Conservation (phyloP, 2,329 filamentous ascomycete genomes). For the Colletotrichum brevisporum region DNA sequence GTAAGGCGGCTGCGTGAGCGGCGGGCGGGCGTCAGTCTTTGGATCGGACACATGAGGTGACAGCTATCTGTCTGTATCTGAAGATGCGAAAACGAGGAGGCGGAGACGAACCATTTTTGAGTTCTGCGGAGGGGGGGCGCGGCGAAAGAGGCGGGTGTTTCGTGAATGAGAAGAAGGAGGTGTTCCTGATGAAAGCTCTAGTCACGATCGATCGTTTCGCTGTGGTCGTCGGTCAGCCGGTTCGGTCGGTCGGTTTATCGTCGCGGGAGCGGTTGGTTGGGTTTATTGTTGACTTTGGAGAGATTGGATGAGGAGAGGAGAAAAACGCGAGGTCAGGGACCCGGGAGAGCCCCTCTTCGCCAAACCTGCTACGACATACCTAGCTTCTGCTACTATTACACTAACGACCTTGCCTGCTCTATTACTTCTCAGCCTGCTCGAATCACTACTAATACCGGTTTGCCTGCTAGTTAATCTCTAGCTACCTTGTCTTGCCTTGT, state of each 20-base stretch:
- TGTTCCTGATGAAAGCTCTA: not conserved
- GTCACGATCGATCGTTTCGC: not conserved
- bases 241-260: not conserved
- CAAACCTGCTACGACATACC: no score
- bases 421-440: slow-evolving; percentile 35
- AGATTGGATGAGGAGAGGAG: slow-evolving; percentile 19
- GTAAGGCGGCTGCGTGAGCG: slow-evolving; percentile 30
- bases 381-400: no score
- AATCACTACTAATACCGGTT: slow-evolving; percentile 7
- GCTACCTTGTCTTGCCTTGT: slow-evolving; percentile 25
- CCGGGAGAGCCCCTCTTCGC: slow-evolving; percentile 26
- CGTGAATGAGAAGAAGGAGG: not conserved
- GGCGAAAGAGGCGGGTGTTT: slow-evolving; percentile 1
- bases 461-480: slow-evolving; percentile 10
- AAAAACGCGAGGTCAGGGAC: slow-evolving; percentile 23
- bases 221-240: not conserved
- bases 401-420: no score
- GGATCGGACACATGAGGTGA: not conserved
- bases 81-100: slow-evolving; percentile 10
- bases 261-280: slow-evolving; percentile 8
- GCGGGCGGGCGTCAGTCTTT: slow-evolving; percentile 5
- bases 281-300: slow-evolving; percentile 14
- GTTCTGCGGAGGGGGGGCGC: slow-evolving; percentile 20
- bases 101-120: slow-evolving; percentile 39
- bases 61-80: slow-evolving; percentile 9